Base-by-base conservation (phyloP, 768 basidiomycete genomes). In the Daedalea quercina region DNA sequence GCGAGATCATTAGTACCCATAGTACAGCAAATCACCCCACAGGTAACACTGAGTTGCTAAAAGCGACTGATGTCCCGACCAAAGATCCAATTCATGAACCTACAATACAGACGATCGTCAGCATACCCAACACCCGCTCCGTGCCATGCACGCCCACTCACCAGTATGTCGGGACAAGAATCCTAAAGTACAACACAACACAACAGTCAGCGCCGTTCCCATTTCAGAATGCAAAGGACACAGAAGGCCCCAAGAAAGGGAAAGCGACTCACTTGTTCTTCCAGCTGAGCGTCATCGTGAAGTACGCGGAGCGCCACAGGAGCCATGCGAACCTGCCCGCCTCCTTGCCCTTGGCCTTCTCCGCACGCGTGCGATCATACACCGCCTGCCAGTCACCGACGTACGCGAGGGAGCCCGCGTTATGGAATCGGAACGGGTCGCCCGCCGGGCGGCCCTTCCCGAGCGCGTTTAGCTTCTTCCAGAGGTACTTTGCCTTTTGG, bases 341-440 rank as follows among this genome's bases (percentile, higher is more conserved):
- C 68, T 87, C 79, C 65, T 80, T 82, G 51, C 74, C 69, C 69
- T 68, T 61, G 47, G 66, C 73, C 43, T 65, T 71, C 45, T 74
- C 71, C 41, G 75, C 70, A 15, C 72, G 70, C 42, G 83, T 76
- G 51, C 82, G 73, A 69, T 88, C 87, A 60, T 87, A 88, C 24
- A 90, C 81, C 1, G 87, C 87, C 71, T 84, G 84, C 87, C 87
- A 89, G 59, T 84, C 78, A 20, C 90, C 89, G 40, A 92, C 70
- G 65, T 91, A 92, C 11, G 91, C 89, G 64, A 93, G 68, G 52
- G 80, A 86, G 7, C 91, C 90, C 44, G 75, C 73, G 60, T 87
- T 85, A 37, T 79, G 74, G 69, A 90, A 92, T 55, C 75, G 68
- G 69, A 94, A 93, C 3, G 81, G 77, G 50, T 73, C 70, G 2